These are phyloP conservation scores for Trichosporon sp. DNA, from an alignment of 1,284 basidiomycete genomes.

Conservation along the genomic window DNA sequence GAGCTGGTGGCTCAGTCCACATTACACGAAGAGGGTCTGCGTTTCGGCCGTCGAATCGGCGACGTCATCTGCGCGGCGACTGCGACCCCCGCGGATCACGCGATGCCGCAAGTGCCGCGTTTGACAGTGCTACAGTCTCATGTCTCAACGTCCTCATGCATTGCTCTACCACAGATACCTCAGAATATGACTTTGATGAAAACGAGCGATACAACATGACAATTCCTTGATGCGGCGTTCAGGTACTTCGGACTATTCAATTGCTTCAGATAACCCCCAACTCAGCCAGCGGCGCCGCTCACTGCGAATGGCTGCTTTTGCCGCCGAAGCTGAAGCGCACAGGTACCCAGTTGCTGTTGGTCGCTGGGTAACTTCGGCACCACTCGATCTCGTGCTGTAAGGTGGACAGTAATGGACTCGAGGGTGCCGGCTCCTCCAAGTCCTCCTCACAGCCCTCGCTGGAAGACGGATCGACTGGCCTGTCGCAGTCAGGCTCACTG, in stretches of 20 bases:
- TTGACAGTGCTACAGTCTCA: neutral
- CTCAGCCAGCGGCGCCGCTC: neutral
- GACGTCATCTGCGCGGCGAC: neutral
- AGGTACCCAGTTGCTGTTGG: neutral
- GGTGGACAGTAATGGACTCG: neutral
- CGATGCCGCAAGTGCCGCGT: neutral
- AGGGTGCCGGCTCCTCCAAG: neutral
- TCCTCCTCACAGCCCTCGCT: neutral
- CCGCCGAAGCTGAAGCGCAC: neutral
- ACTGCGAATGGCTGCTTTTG: neutral
- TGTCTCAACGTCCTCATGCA: neutral
- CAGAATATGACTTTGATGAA: too few relatives aligned
- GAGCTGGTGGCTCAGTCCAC: too few relatives aligned
- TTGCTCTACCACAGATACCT: neutral
- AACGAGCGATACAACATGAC: neutral
- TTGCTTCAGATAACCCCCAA: neutral
- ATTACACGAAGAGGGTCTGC: neutral
- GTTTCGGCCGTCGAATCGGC: neutral
- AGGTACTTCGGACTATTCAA: neutral
- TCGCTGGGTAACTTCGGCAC: neutral
- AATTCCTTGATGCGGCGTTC: neutral
- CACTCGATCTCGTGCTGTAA: neutral
- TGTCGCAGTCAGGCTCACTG: neutral
- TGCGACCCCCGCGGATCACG: neutral
- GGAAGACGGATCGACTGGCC: too few relatives aligned